Evolutionary conservation across 23 red algal genomes (phyloP).

Genomic region (Agarophyton chilense): DNA sequence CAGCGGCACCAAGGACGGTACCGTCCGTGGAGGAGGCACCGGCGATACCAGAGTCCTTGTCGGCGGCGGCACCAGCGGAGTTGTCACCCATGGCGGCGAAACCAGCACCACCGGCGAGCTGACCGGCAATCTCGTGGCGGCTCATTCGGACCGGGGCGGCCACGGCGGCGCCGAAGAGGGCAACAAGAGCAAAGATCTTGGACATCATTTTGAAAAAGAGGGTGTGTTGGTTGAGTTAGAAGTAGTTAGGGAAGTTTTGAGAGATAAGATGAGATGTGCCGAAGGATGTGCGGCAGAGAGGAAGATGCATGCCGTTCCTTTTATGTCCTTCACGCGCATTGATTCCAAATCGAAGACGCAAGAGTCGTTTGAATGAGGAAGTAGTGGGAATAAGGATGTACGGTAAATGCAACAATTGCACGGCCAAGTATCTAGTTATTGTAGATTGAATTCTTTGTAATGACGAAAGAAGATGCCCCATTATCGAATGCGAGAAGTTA

Average conservation of each 20-base stretch:
- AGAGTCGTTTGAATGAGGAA: not conserved
- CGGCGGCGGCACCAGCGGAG: too few species aligned
- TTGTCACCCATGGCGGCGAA: too few species aligned
- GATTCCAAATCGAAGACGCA: not conserved
- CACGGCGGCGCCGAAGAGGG: conserved; percentile 46
- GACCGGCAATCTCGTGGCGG: not conserved
- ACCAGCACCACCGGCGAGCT: too few species aligned
- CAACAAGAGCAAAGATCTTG: conserved; percentile 21
- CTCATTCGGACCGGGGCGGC: conserved; percentile 30
- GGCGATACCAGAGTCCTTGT: too few species aligned
- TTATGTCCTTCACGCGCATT: not conserved
- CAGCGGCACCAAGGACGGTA: too few species aligned
- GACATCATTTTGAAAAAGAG: not conserved
- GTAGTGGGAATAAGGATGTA: too few species aligned
- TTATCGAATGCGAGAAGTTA: too few species aligned
- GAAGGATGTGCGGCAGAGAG: not conserved
- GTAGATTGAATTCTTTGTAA: too few species aligned
- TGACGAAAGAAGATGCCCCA: too few species aligned
- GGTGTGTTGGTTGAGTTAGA: not conserved
- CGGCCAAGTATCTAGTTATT: too few species aligned
- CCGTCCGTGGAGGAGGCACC: too few species aligned
- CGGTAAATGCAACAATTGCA: too few species aligned
- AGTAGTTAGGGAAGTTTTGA: not conserved
- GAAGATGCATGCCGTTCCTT: not conserved
- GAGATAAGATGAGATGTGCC: not conserved